Percentiles rank a stretch among this genome's conserved stretches.
Conservation (phyloP, 2,329 filamentous ascomycete genomes). For the Cyclaneusma minus region DNA sequence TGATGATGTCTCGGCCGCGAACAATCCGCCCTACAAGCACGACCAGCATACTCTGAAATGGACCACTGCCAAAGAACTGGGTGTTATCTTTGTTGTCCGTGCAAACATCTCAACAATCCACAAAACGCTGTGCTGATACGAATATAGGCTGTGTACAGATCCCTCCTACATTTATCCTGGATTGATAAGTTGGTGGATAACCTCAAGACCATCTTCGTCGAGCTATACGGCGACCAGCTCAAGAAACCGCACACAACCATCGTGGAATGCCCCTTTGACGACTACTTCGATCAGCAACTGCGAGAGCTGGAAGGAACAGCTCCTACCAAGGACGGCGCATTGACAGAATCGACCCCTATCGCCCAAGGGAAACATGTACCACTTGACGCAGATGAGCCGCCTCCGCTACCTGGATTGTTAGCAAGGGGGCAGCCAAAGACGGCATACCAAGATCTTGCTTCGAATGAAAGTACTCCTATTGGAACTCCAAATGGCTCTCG, state of each 20-base stretch:
- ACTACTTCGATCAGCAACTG: slow-evolving; percentile 90
- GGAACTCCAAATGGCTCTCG: slow-evolving; percentile 63
- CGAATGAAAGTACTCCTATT: slow-evolving; percentile 48
- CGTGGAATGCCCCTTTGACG: slow-evolving; percentile 73
- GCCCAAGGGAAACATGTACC: slow-evolving; percentile 9
- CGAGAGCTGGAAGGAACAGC: slow-evolving; percentile 57
- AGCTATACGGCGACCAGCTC: slow-evolving; percentile 77
- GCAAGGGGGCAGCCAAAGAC: slow-evolving; percentile 15
- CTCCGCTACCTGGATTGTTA: slow-evolving; percentile 24
- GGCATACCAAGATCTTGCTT: slow-evolving; percentile 14
- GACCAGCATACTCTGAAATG: slow-evolving; percentile 94
- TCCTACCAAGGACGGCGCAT: slow-evolving; percentile 14
- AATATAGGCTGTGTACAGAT: slow-evolving; percentile 81
- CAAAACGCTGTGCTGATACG: slow-evolving; percentile 1
- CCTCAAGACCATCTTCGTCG: slow-evolving; percentile 80
- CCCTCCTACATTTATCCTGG: slow-evolving; percentile 87
- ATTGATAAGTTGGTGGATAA: slow-evolving; percentile 94
- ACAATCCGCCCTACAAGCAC: slow-evolving; percentile 65
- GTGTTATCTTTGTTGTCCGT: slow-evolving; percentile 84
- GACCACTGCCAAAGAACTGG: slow-evolving; percentile 82
- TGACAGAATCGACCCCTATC: slow-evolving; percentile 10
- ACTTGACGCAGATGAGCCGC: slow-evolving; percentile 27
- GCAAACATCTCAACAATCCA: background rate
- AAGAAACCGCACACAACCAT: slow-evolving; percentile 65
- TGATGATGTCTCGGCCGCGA: slow-evolving; percentile 42